Base-by-base conservation (phyloP, 1,284 basidiomycete genomes). In the Boletus chippewaensis region DNA sequence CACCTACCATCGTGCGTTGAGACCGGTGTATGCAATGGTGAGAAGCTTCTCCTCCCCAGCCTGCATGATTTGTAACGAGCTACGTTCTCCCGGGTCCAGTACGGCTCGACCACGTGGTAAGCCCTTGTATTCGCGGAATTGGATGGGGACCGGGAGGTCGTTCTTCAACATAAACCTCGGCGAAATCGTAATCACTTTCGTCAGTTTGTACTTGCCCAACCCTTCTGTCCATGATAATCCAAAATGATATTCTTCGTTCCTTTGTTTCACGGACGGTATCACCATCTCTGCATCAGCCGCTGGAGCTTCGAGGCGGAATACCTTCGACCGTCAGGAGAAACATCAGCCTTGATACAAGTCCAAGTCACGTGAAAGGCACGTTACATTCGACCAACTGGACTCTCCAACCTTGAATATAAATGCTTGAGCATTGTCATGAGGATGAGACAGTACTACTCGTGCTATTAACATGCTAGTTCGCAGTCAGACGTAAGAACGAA, bases 141-240 rank as follows among this genome's bases (percentile, higher is more conserved):
- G 81, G 40, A 99, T 75, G 1, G 83, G 61, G 50, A 83, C 79
- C 5, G 72, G 62, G 32, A 93, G 78, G 57, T 82, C 78, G 71
- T 98, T 99, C 68, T 87, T 88, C 62, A 99, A 71, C 55, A 98
- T 73, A 74, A 95, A 99, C 26, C 95, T 82, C 12, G 96, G 96
- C 6, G 88, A 78, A 36, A 99, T 73, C 1, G 91, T 96, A 62
- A 99, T 86, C 56, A 98, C 89, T 71, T 98, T 98, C 26, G 87
- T 88, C 43, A 99, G 74, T 68, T 98, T 97, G 71, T 98, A 99
- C 76, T 95, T 96, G 43, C 96, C 96, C 24, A 88, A 72, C 4
- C 95, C 95, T 67, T 97, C 95, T 18, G 83, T 79, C 79, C 96
- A 97, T 5, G 93, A 95, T 46, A 99, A 65, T 6, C 96, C 96